These are phyloP conservation scores for Pyricularia sp. DNA, from an alignment of 2,329 filamentous ascomycete genomes.

Conservation along the genomic window DNA sequence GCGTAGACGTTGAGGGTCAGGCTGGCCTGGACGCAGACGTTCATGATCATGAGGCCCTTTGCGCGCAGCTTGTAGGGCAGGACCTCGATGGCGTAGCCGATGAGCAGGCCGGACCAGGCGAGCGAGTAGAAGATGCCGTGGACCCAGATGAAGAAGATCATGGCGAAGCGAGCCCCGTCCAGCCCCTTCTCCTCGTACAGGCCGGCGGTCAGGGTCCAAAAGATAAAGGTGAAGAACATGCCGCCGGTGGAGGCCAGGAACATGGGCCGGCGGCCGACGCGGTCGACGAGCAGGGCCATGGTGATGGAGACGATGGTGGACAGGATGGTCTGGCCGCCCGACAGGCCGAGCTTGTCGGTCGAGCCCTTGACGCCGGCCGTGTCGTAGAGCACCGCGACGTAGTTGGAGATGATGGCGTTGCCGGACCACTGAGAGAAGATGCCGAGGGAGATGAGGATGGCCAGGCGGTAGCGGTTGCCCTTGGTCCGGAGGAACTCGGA, in stretches of 20 bases:
- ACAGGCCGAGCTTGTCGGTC: conserved; percentile 33
- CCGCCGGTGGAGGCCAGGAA: conserved; percentile 37
- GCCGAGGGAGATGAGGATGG: conserved; percentile 29
- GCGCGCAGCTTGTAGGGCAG: conserved; percentile 39
- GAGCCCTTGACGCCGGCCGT: conserved; percentile 39
- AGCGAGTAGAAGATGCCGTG: conserved; percentile 39
- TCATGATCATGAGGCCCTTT: conserved; percentile 48
- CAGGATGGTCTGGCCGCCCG: conserved; percentile 40
- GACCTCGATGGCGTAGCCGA: conserved; percentile 43
- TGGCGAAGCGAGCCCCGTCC: conserved; percentile 26
- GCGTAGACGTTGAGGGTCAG: conserved; percentile 44
- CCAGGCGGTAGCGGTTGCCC: conserved; percentile 13
- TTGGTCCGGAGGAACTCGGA: conserved; percentile 38
- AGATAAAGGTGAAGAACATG: conserved; percentile 38
- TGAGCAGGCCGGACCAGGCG: conserved; percentile 47
- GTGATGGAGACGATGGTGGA: conserved; percentile 41
- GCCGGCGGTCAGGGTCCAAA: conserved; percentile 38
- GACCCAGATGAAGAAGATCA: conserved; percentile 32
- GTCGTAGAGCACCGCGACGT: conserved; percentile 42
- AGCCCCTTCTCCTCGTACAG: conserved; percentile 30
- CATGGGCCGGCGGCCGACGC: conserved; percentile 43
- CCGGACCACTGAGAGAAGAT: conserved; percentile 52
- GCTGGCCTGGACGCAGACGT: conserved; percentile 44
- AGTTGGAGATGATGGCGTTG: conserved; percentile 52
- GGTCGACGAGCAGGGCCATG: conserved; percentile 44